These are phyloP conservation scores for Yamadazyma jaroonii DNA, from an alignment of 1,139 yeast genomes.

Conservation along the genomic window DNA sequence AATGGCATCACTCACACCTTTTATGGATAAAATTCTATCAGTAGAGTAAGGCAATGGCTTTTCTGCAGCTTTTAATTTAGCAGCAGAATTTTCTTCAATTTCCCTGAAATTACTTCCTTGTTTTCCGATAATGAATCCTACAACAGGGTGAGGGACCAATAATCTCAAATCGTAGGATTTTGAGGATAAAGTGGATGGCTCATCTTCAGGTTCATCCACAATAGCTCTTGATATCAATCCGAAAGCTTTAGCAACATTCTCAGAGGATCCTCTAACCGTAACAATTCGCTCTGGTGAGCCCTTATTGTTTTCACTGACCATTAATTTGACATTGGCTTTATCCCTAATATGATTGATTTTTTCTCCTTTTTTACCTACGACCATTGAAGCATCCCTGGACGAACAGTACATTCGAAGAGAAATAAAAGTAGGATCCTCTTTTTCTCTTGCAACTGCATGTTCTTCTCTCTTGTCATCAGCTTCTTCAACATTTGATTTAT, in stretches of 20 bases:
- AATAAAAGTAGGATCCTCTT: conserved; percentile 54
- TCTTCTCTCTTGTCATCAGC: conserved; percentile 8
- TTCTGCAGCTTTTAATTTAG: conserved; percentile 75
- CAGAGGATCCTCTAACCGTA: conserved; percentile 73
- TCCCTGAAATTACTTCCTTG: conserved; percentile 74
- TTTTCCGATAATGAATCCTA: conserved; percentile 83
- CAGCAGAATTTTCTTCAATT: conserved; percentile 82
- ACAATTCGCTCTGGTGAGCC: conserved; percentile 78
- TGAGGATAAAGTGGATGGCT: conserved; percentile 56
- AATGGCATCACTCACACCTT: conserved; percentile 85
- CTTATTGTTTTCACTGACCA: conserved; percentile 74
- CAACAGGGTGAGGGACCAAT: conserved; percentile 74
- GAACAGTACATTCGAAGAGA: conserved; percentile 72
- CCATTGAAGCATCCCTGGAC: conserved; percentile 71
- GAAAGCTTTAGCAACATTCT: conserved; percentile 79
- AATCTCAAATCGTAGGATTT: conserved; percentile 57
- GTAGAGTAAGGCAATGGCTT: conserved; percentile 74
- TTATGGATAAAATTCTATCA: conserved; percentile 68
- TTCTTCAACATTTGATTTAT: conserved; percentile 8
- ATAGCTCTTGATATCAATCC: conserved; percentile 71
- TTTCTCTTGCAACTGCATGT: conserved; percentile 19
- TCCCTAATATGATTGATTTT: conserved; percentile 65
- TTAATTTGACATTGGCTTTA: conserved; percentile 62
- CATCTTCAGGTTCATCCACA: conserved; percentile 65
- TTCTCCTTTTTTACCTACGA: conserved; percentile 80